Percentiles rank a stretch among this genome's conserved stretches.
Evolutionary conservation across 768 basidiomycete genomes (phyloP).

Genomic region (Russula olivacea): DNA sequence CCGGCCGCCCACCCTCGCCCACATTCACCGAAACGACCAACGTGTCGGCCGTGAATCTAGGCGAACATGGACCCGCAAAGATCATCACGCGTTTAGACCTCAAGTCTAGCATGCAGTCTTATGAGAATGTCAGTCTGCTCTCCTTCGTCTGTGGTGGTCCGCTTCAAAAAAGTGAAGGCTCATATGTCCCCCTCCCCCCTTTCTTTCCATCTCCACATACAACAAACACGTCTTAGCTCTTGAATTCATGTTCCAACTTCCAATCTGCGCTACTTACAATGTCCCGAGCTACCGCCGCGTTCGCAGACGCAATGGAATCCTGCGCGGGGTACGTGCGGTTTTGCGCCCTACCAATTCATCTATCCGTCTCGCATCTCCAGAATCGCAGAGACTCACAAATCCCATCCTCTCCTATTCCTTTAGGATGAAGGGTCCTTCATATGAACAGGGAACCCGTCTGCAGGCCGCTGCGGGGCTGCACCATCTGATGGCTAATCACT

Average conservation of each 20-base stretch:
- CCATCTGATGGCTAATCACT: slow-evolving; percentile 88
- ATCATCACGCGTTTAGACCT: slow-evolving; percentile 78
- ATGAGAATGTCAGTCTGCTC: slow-evolving; percentile 60
- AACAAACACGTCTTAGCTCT: slow-evolving; percentile 44
- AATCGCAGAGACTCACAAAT: background rate
- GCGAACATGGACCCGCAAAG: slow-evolving; percentile 66
- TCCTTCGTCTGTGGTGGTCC: background rate
- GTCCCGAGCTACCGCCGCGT: slow-evolving; percentile 75
- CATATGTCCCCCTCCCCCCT: background rate
- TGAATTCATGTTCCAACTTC: slow-evolving; percentile 71
- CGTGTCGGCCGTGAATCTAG: slow-evolving; percentile 72
- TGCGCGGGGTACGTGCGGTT: slow-evolving; percentile 65
- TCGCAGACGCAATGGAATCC: slow-evolving; percentile 81
- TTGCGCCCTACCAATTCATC: background rate
- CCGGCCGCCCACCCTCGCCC: slow-evolving; percentile 69
- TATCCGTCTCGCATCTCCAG: background rate
- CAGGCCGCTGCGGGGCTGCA: slow-evolving; percentile 86
- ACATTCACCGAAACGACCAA: slow-evolving; percentile 80
- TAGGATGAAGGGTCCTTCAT: slow-evolving; percentile 72
- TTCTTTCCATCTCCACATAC: background rate
- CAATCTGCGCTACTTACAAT: slow-evolving; percentile 73
- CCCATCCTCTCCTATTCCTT: background rate
- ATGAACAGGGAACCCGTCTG: slow-evolving; percentile 74
- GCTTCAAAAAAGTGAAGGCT: background rate
- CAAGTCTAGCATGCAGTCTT: slow-evolving; percentile 70